Base-by-base conservation (phyloP, 1,284 basidiomycete genomes). In the Meripilus lineatus region DNA sequence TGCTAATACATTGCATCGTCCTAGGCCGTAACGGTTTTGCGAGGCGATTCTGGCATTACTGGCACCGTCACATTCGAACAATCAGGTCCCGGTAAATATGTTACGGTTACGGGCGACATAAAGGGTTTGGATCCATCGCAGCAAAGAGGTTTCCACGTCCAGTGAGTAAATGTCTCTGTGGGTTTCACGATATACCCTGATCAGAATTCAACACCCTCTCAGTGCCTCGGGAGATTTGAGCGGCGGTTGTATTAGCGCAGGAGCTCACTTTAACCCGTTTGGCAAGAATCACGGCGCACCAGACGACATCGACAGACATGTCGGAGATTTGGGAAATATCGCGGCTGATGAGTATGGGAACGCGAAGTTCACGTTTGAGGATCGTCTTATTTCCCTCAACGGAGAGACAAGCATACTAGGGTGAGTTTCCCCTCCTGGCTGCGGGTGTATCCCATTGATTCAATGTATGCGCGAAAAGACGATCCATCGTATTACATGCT, bases 321-420 rank as follows among this genome's bases (percentile, higher is more conserved):
- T 84, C 21, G 88, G 89, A 14, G 89, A 92, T 59, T 65, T 91
- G 47, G 89, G 87, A 30, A 84, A 91, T 61, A 78, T 91, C 56
- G 57, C 74, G 55, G 75, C 77, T 44, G 75, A 91, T 58, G 66
- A 62, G 14, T 57, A 66, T 39, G 89, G 88, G 34, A 68, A 68
- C 24, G 82, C 80, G 18, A 63, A 59, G 20, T 70, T 90, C 58
- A 69, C 68, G 14, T 71, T 89, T 52, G 64, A 69, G 48, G 89
- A 90, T 61, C 58, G 58, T 25, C 50, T 77, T 38, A 75, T 91
- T 47, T 78, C 82, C 33, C 72, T 92, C 46, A 83, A 81, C 50
- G 87, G 87, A 5, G 73, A 76, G 7, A 63, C 73, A 54, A 84
- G 80, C 55, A 82, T 90, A 53, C 53, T 90, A 42, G 84, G 85